phyloP scores from a whole-genome alignment of 257 asterid genomes.

The Solanum boliviense region DNA sequence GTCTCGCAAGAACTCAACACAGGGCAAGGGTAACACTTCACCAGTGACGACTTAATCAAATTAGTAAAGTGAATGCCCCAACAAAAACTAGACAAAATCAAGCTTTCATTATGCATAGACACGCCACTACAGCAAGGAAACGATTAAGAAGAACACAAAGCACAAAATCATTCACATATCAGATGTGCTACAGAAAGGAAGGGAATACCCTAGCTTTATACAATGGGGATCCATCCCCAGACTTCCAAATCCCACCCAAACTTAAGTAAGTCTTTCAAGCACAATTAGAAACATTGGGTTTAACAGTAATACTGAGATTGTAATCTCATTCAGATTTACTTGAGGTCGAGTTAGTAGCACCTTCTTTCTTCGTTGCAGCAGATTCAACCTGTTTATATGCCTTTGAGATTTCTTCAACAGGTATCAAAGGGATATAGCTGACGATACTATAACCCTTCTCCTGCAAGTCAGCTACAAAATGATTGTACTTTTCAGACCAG shows the following conservation, averaged over 20 bases:
- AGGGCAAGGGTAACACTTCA: not conserved
- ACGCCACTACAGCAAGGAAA: not conserved
- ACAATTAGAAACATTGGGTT: not conserved
- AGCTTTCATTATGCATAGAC: not conserved
- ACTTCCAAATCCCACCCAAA: not conserved
- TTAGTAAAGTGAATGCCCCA: not conserved
- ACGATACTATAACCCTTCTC: constrained; percentile 42
- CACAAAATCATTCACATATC: not conserved
- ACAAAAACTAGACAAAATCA: not conserved
- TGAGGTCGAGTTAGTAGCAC: constrained; percentile 2
- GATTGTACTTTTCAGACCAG: constrained; percentile 50
- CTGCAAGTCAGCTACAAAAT: constrained; percentile 25
- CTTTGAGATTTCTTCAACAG: constrained; percentile 53
- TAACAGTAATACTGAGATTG: not conserved
- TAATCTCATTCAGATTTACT: constrained; percentile 28
- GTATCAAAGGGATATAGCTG: constrained; percentile 48
- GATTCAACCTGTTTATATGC: constrained; percentile 58
- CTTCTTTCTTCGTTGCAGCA: constrained; percentile 32
- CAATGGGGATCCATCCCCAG: not conserved
- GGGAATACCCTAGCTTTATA: not conserved
- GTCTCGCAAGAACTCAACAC: too few species aligned
- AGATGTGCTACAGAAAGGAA: not conserved
- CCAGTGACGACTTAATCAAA: not conserved
- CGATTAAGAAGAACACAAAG: not conserved
- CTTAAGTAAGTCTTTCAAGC: not conserved